A percentile compares a stretch with the other conserved stretches of the same genome.
Conservation (phyloP, 2,329 filamentous ascomycete genomes). For the Teratosphaeriaceae sp. region DNA sequence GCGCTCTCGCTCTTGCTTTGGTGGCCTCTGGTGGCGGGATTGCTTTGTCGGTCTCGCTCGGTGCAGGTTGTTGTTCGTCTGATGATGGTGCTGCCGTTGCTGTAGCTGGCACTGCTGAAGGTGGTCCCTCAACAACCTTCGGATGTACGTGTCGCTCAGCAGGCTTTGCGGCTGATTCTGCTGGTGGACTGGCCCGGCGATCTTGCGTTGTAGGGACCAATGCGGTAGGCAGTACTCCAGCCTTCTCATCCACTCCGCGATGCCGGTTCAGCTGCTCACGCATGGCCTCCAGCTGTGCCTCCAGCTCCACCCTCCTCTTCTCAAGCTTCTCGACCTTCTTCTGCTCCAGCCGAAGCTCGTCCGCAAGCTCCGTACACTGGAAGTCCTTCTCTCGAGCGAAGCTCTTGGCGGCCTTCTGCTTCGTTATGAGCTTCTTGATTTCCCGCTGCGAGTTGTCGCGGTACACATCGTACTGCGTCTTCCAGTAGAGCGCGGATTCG, state of each 20-base stretch:
- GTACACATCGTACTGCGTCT: slow-evolving; percentile 68
- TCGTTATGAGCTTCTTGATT: slow-evolving; percentile 70
- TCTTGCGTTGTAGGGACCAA: too few species aligned
- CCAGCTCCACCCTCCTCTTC: slow-evolving; percentile 53
- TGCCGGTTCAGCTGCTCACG: slow-evolving; percentile 24
- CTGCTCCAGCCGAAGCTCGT: slow-evolving; percentile 62
- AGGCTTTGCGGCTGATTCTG: background rate
- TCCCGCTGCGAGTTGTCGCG: slow-evolving; percentile 65
- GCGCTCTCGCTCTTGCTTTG: background rate
- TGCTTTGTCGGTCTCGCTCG: too few species aligned
- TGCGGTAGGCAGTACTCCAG: too few species aligned
- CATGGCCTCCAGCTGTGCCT: slow-evolving; percentile 48
- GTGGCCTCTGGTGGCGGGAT: background rate
- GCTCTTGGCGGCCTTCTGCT: slow-evolving; percentile 72
- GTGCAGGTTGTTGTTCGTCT: too few species aligned
- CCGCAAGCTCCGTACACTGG: slow-evolving; percentile 59
- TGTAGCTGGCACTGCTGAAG: background rate
- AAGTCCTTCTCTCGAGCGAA: slow-evolving; percentile 72
- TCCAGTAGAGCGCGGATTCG: slow-evolving; percentile 73
- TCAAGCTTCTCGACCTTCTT: slow-evolving; percentile 60
- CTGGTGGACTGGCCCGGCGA: background rate
- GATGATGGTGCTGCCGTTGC: background rate
- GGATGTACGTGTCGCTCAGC: too few species aligned
- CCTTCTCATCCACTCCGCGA: too few species aligned
- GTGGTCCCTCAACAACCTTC: background rate